phyloP scores from a whole-genome alignment of 257 asterid species.

The Avicennia marina region DNA sequence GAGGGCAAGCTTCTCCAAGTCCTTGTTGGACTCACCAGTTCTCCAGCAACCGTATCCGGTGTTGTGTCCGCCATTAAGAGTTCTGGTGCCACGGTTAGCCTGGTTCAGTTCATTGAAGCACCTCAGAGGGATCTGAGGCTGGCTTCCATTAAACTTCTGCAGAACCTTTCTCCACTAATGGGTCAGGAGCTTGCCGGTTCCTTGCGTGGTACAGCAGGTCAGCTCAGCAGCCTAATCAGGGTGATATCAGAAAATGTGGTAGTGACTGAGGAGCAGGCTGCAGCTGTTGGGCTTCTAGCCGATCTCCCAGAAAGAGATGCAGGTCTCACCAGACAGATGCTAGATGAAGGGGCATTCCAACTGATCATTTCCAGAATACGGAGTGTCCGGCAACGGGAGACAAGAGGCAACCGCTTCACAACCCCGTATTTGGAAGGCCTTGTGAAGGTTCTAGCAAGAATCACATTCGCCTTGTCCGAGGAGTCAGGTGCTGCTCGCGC shows the following conservation, averaged over 20 bases:
- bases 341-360: slow-evolving; percentile 69
- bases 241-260: slow-evolving; percentile 62
- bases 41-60: slow-evolving; percentile 47
- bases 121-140: slow-evolving; percentile 76
- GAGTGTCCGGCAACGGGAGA: slow-evolving; percentile 76
- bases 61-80: slow-evolving; percentile 80
- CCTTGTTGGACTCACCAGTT: slow-evolving; percentile 79
- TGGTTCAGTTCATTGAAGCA: slow-evolving; percentile 92
- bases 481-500: slow-evolving; percentile 47
- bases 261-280: slow-evolving; percentile 88
- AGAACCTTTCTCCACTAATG: slow-evolving; percentile 78
- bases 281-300: slow-evolving; percentile 74
- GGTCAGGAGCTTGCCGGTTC: slow-evolving; percentile 78
- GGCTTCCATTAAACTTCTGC: slow-evolving; percentile 79
- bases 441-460: slow-evolving; percentile 73
- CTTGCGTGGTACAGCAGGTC: slow-evolving; percentile 69
- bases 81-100: slow-evolving; percentile 79
- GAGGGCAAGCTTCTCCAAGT: slow-evolving; percentile 91
- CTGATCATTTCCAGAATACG: slow-evolving; percentile 45
- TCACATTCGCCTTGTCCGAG: slow-evolving; percentile 62
- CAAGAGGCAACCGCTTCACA: slow-evolving; percentile 68
- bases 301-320: slow-evolving; percentile 83
- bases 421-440: slow-evolving; percentile 93
- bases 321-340: slow-evolving; percentile 75
- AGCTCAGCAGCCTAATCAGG: slow-evolving; percentile 59